These are phyloP conservation scores for Rhizopus delemar DNA, from an alignment of 371 early-diverging fungal species.

Conservation along the genomic window DNA sequence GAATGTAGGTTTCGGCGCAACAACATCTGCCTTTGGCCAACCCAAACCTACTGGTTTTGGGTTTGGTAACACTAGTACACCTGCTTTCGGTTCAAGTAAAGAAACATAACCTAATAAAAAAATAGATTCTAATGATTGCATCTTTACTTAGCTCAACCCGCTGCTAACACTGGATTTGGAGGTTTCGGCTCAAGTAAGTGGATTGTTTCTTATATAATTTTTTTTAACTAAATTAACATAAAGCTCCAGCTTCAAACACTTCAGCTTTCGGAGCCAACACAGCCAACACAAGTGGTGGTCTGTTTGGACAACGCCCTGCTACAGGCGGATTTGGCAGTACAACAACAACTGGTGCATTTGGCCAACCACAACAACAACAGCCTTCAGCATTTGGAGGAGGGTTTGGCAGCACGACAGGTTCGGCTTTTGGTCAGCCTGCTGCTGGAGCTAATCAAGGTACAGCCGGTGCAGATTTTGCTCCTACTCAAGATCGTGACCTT, in stretches of 20 bases:
- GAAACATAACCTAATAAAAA: not conserved
- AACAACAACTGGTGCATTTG: conserved; percentile 31
- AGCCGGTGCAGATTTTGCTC: conserved; percentile 70
- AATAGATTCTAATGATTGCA: not conserved
- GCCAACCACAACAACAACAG: conserved; percentile 29
- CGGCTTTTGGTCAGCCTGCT: conserved; percentile 57
- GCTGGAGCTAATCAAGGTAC: conserved; percentile 71
- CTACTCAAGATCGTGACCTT: conserved; percentile 68
- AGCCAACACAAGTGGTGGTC: conserved; percentile 47
- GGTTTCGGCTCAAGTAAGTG: conserved; percentile 49
- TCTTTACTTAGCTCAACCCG: conserved; percentile 28
- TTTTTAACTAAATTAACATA: not conserved
- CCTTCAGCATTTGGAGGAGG: conserved; percentile 37
- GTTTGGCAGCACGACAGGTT: conserved; percentile 25
- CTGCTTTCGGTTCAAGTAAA: conserved; percentile 39
- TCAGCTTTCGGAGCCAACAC: conserved; percentile 55
- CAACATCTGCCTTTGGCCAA: conserved; percentile 54
- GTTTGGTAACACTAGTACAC: conserved; percentile 41
- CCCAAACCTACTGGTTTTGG: conserved; percentile 34
- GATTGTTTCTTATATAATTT: conserved; percentile 1
- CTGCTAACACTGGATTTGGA: conserved; percentile 33
- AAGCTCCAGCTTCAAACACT: conserved; percentile 33
- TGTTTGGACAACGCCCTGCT: conserved; percentile 44
- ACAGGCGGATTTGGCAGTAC: conserved; percentile 32
- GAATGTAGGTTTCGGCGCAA: conserved; percentile 35